Evolutionary conservation across 768 basidiomycete genomes (phyloP).

Genomic region (Termitomyces sp.): DNA sequence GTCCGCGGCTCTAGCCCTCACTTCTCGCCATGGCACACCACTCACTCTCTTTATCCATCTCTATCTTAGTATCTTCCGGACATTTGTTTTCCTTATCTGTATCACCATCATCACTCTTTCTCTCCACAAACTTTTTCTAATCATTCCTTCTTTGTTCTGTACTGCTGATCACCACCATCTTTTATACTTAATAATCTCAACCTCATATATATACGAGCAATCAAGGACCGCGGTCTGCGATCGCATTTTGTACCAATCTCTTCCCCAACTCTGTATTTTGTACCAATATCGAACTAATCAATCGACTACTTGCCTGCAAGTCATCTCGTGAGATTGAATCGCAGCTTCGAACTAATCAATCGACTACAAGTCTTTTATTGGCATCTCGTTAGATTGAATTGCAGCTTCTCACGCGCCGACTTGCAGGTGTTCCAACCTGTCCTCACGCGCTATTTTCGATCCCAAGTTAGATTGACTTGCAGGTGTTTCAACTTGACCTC

Average conservation of each 20-base stretch:
- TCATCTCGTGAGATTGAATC: too few species aligned
- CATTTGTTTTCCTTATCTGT: neutral
- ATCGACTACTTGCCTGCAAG: neutral
- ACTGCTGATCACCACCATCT: neutral
- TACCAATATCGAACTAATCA: neutral
- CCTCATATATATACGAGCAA: neutral
- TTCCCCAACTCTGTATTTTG: neutral
- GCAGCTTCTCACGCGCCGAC: too few species aligned
- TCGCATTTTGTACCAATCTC: neutral
- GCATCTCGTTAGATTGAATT: too few species aligned
- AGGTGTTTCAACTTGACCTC: too few species aligned
- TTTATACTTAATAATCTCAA: neutral
- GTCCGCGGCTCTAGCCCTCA: neutral
- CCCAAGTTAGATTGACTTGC: too few species aligned
- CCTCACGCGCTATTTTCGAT: too few species aligned
- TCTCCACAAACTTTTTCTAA: neutral
- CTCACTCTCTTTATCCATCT: neutral
- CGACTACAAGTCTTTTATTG: too few species aligned
- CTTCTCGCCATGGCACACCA: too few species aligned
- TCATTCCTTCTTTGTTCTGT: neutral
- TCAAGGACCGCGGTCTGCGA: conserved; percentile 4
- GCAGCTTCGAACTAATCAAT: neutral
- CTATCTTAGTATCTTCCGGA: neutral
- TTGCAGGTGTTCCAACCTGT: too few species aligned
- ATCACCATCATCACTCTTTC: neutral